Percentiles rank a stretch among this genome's conserved stretches.
These are phyloP conservation scores for Gynandropsis gynandra DNA, from an alignment of 345 rosid genomes.

Conservation along the genomic window DNA sequence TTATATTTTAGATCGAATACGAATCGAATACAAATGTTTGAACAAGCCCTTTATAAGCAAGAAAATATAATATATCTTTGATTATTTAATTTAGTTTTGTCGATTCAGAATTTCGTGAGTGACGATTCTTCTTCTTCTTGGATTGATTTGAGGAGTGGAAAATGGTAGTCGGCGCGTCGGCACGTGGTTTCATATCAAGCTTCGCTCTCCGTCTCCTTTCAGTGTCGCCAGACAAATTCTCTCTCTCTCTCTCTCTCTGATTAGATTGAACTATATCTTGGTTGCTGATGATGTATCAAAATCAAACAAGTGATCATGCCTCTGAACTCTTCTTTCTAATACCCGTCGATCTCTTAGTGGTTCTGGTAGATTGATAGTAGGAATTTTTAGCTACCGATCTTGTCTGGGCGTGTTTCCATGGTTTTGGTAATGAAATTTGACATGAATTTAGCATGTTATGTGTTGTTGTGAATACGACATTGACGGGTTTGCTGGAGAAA, in stretches of 20 bases:
- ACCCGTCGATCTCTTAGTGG: constrained; percentile 1
- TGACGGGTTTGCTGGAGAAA: too few relatives aligned
- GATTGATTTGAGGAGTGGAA: neutral
- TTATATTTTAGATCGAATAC: too few relatives aligned
- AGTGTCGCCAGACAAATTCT: constrained; percentile 20
- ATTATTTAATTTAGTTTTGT: neutral
- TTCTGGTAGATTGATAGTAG: neutral
- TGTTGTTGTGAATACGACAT: too few relatives aligned
- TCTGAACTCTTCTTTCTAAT: neutral
- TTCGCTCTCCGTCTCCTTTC: constrained; percentile 23
- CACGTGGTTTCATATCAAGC: constrained; percentile 20
- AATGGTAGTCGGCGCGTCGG: constrained; percentile 28
- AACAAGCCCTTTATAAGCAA: too few relatives aligned
- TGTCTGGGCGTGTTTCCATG: neutral
- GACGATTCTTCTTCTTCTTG: constrained; percentile 6
- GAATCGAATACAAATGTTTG: too few relatives aligned
- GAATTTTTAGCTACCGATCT: neutral
- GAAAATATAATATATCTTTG: neutral
- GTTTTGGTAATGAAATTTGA: too few relatives aligned
- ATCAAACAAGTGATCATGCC: neutral
- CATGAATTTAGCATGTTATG: too few relatives aligned
- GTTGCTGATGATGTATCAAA: constrained; percentile 13
- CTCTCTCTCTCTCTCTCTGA: neutral
- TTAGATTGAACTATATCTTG: neutral
- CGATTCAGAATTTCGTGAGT: constrained; percentile 11